Conservation (phyloP, 2,329 filamentous ascomycete genomes). For the Hypoxylon sp. region DNA sequence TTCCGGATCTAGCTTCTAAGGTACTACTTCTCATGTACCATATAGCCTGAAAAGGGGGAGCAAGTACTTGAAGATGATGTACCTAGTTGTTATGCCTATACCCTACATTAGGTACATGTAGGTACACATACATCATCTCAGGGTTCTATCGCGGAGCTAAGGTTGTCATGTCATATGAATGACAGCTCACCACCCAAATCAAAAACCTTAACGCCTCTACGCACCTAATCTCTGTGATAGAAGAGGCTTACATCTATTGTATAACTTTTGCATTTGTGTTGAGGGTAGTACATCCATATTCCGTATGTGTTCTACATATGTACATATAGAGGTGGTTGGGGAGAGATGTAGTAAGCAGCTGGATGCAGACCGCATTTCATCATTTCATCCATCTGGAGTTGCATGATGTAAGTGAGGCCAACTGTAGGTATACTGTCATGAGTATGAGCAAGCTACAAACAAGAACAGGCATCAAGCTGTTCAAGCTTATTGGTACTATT, state of each 20-base stretch:
- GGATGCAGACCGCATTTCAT: background rate
- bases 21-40: conserved; percentile 17
- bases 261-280: conserved; percentile 1
- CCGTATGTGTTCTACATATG: too few species aligned
- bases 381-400: conserved; percentile 1
- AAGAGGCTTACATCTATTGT: conserved; percentile 5
- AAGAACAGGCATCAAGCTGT: background rate
- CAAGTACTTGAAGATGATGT: conserved; percentile 17
- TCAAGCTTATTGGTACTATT: background rate
- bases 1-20: conserved; percentile 23
- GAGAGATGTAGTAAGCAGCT: conserved; percentile 19
- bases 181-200: conserved; percentile 22
- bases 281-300: background rate
- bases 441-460: background rate
- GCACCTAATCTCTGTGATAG: conserved; percentile 17
- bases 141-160: conserved; percentile 15
- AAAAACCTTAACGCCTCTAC: conserved; percentile 1
- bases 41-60: background rate
- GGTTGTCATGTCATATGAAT: conserved; percentile 23
- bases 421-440: background rate
- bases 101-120: too few species aligned
- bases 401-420: background rate
- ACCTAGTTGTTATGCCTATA: background rate
- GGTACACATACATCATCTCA: conserved; percentile 20
- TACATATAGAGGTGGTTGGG: background rate